phyloP scores from a whole-genome alignment of 2,329 filamentous ascomycete species.

The Monosporascus sp. region DNA sequence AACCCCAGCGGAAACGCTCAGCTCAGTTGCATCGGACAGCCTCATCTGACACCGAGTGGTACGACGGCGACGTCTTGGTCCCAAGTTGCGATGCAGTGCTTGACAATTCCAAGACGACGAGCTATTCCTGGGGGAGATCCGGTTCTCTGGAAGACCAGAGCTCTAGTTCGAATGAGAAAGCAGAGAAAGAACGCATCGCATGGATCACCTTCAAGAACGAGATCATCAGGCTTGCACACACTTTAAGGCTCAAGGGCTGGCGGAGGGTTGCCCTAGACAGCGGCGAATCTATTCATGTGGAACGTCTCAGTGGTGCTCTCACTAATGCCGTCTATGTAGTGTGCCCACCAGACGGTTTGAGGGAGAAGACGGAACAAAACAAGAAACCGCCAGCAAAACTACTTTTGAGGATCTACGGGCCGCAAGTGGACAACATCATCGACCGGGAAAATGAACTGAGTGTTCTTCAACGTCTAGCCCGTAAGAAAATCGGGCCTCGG shows the following conservation, averaged over 20 bases:
- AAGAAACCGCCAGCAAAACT: constrained; percentile 59
- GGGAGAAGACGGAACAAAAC: constrained; percentile 27
- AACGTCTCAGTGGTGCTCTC: constrained; percentile 80
- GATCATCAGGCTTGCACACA: constrained; percentile 84
- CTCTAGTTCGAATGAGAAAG: constrained; percentile 38
- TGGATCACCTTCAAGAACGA: constrained; percentile 91
- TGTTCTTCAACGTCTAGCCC: constrained; percentile 77
- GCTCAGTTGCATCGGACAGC: constrained; percentile 40
- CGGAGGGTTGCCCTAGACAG: constrained; percentile 69
- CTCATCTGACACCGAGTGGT: constrained; percentile 81
- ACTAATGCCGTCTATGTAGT: constrained; percentile 98
- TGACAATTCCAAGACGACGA: constrained; percentile 85
- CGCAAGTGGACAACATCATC: constrained; percentile 92
- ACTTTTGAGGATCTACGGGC: constrained; percentile 86
- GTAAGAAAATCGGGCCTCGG: constrained; percentile 88
- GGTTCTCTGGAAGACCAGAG: constrained; percentile 35
- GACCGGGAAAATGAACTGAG: constrained; percentile 85
- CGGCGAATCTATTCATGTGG: constrained; percentile 63
- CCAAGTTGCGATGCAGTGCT: constrained; percentile 79
- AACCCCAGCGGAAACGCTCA: constrained; percentile 31
- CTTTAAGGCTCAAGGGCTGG: constrained; percentile 87
- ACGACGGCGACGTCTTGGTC: constrained; percentile 76
- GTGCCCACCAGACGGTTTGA: constrained; percentile 65
- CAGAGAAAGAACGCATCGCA: constrained; percentile 64
- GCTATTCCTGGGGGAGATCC: constrained; percentile 57